Percentiles rank a stretch among this genome's conserved stretches.
Evolutionary conservation across 805 yeast genomes (phyloP).

Genomic region (Alloascoidea africana): DNA sequence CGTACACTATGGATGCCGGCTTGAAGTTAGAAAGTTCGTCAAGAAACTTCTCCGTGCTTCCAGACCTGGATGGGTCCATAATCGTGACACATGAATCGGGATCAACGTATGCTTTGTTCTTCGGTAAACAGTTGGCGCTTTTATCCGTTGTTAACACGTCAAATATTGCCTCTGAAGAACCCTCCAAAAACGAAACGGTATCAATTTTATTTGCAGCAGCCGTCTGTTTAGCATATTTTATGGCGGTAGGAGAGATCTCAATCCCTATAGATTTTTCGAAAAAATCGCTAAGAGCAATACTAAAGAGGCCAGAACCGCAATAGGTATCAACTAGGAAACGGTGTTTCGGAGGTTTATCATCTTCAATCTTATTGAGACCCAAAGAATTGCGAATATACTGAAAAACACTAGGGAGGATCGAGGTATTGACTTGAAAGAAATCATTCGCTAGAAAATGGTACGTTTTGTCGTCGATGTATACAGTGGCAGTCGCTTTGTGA

Average conservation of each 20-base stretch:
- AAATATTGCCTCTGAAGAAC: slow-evolving; percentile 86
- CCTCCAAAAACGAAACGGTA: slow-evolving; percentile 76
- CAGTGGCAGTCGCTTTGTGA: slow-evolving; percentile 23
- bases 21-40: slow-evolving; percentile 71
- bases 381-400: slow-evolving; percentile 51
- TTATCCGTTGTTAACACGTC: slow-evolving; percentile 22
- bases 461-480: slow-evolving; percentile 44
- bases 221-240: slow-evolving; percentile 72
- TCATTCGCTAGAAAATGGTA: slow-evolving; percentile 90
- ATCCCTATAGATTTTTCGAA: slow-evolving; percentile 87
- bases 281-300: slow-evolving; percentile 67
- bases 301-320: slow-evolving; percentile 92
- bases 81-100: slow-evolving; percentile 70
- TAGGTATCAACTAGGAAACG: slow-evolving; percentile 82
- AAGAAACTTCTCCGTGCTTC: slow-evolving; percentile 81
- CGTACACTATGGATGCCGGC: slow-evolving; percentile 84
- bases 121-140: too few relatives aligned
- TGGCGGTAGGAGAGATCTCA: slow-evolving; percentile 84
- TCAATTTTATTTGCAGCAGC: slow-evolving; percentile 60
- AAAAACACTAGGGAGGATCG: slow-evolving; percentile 75
- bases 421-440: slow-evolving; percentile 91
- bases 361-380: slow-evolving; percentile 20
- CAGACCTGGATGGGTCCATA: slow-evolving; percentile 94
- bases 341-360: too few relatives aligned
- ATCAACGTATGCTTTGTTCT: slow-evolving; percentile 50